Percentiles rank a stretch among this genome's conserved stretches.
These are phyloP conservation scores for Geotrichum bryndzae DNA, from an alignment of 1,139 yeast species.

Conservation along the genomic window DNA sequence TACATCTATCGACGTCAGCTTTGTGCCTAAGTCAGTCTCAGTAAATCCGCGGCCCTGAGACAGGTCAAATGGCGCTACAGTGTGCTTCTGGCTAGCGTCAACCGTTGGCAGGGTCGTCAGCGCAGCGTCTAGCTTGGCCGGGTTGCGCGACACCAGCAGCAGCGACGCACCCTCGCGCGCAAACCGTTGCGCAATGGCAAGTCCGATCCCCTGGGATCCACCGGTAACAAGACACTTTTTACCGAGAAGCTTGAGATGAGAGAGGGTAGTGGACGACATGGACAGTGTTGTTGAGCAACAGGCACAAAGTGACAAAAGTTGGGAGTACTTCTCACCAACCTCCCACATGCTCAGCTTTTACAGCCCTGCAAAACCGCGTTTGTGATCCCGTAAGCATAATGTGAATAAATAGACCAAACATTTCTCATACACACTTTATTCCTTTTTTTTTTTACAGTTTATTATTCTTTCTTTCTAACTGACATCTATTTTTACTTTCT, in stretches of 20 bases:
- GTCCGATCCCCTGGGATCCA: slow-evolving; percentile 80
- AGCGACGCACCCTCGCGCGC: slow-evolving; percentile 59
- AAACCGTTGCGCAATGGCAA: slow-evolving; percentile 52
- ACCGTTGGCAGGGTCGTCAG: slow-evolving; percentile 36
- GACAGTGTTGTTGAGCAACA: not conserved
- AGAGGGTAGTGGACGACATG: not conserved
- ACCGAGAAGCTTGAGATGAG: slow-evolving; percentile 18
- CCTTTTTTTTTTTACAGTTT: not conserved
- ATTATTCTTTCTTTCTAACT: not conserved
- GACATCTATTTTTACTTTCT: not conserved
- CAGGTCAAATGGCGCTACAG: slow-evolving; percentile 49
- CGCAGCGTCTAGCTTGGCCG: slow-evolving; percentile 36
- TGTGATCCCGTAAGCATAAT: not conserved
- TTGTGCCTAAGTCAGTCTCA: slow-evolving; percentile 18
- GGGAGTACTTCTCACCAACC: not conserved
- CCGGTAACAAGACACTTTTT: slow-evolving; percentile 55
- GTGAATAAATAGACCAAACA: not conserved
- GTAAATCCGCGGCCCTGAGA: slow-evolving; percentile 30
- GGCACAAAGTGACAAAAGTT: not conserved
- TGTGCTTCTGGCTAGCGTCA: slow-evolving; percentile 41
- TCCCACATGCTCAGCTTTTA: not conserved
- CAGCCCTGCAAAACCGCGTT: not conserved
- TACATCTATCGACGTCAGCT: slow-evolving; percentile 36
- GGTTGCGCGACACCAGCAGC: slow-evolving; percentile 55
- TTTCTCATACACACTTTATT: not conserved